Conservation (phyloP, 2,329 filamentous ascomycete genomes). For the Raffaelea arxii region DNA sequence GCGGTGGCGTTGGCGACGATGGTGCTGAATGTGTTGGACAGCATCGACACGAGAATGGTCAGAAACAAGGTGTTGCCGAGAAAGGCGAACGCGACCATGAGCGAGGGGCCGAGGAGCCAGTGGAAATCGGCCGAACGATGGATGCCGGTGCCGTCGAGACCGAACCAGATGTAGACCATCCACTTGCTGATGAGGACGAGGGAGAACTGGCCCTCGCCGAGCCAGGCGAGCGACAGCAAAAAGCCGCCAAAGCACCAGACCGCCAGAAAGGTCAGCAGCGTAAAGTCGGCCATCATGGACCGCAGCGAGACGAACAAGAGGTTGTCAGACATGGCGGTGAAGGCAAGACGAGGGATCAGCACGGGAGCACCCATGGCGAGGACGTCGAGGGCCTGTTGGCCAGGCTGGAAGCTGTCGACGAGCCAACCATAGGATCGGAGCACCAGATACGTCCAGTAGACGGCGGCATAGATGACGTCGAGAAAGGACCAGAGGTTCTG, state of each 20-base stretch:
- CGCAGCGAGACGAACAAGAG: slow-evolving; percentile 72
- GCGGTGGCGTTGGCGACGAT: slow-evolving; percentile 68
- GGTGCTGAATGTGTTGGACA: slow-evolving; percentile 73
- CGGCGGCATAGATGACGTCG: slow-evolving; percentile 65
- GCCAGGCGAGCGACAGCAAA: slow-evolving; percentile 68
- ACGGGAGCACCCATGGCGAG: slow-evolving; percentile 73
- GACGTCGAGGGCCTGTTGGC: slow-evolving; percentile 64
- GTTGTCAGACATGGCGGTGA: slow-evolving; percentile 76
- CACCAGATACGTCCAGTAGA: slow-evolving; percentile 60
- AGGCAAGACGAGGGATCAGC: slow-evolving; percentile 67
- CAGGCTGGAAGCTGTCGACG: slow-evolving; percentile 34
- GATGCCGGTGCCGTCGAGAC: slow-evolving; percentile 63
- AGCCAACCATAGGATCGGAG: slow-evolving; percentile 57
- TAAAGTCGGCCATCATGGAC: slow-evolving; percentile 80
- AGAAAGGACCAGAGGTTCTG: slow-evolving; percentile 86
- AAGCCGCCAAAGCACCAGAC: slow-evolving; percentile 81
- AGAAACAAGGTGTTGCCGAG: slow-evolving; percentile 80
- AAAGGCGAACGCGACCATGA: slow-evolving; percentile 80
- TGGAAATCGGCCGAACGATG: slow-evolving; percentile 60
- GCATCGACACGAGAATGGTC: slow-evolving; percentile 81
- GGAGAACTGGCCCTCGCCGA: slow-evolving; percentile 54
- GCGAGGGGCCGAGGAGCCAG: slow-evolving; percentile 63
- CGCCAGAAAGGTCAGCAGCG: slow-evolving; percentile 63
- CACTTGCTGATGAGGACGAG: slow-evolving; percentile 70
- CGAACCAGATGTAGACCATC: slow-evolving; percentile 94